Base-by-base conservation (phyloP, 352 stramenopile species). In the Pythium grandisporangium region DNA sequence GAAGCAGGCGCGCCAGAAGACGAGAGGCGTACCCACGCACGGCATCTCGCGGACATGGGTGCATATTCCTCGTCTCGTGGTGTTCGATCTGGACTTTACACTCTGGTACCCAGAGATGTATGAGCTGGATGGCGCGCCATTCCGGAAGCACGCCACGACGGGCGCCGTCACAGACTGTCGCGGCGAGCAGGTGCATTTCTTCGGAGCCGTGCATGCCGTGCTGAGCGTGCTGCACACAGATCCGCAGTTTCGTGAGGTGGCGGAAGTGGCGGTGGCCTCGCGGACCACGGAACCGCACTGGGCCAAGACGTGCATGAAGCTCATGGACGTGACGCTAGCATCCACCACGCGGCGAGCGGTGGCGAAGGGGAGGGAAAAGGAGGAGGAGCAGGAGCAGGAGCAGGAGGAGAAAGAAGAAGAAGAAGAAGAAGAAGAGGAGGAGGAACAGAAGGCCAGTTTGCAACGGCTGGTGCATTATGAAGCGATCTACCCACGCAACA, bases 61-160 rank as follows among this genome's bases (percentile, higher is more conserved):
- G 33, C 42, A 71, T 37, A 58, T 87, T 7, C 74, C 74, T 13
- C 56, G 51, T n/a, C 68, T 87, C 32, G 70, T 84, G 32, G 68
- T 87, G 11, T 87, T 87, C 36, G 74, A 87, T 32, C 47, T 87
- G 30, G 74, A 87, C 59, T 84, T 83, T 45, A 88, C 74, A 36
- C 49, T 88, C 19, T 88, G 81, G 77, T 70, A 72, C 37, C 81
- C 78, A 1, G 81, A 91, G 54, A 86, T 93, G 75, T 91, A 91
- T 55, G 73, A 92, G 55, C 67, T 93, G 21, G 61, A 72, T 50
- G 81, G 81, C 48, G 57, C 73, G 45, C 81, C 81, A 38, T 94
- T 91, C 70, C 62, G 59, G 41, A 83, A 83, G 51, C 60, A 79
- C 51, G 13, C 59, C 14, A 64, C 37, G 16, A 72, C 68, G 3